Conservation (phyloP, 2,329 filamentous ascomycete genomes). For the Xylaria hypoxylon region DNA sequence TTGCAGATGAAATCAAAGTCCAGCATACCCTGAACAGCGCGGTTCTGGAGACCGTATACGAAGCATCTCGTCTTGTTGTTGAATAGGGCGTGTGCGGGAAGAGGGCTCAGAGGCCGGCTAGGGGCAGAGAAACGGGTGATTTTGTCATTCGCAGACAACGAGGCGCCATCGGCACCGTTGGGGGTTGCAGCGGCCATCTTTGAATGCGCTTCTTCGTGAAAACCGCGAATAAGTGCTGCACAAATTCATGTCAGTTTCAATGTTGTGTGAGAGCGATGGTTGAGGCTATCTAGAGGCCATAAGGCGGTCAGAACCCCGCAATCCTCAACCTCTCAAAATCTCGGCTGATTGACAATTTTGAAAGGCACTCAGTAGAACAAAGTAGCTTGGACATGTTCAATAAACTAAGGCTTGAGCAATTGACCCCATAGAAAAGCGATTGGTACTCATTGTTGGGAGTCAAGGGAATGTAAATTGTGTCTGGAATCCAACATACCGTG, state of each 20-base stretch:
- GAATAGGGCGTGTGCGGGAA: conserved; percentile 91
- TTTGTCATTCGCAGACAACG: conserved; percentile 92
- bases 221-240: conserved; percentile 16
- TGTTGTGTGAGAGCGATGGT: not conserved
- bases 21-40: conserved; percentile 91
- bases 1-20: conserved; percentile 99
- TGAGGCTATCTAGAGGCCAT: not conserved
- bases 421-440: conserved; percentile 1
- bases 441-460: not conserved
- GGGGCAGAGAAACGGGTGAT: conserved; percentile 96
- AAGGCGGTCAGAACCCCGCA: not conserved
- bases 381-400: not conserved
- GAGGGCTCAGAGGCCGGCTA: conserved; percentile 90
- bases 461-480: not conserved
- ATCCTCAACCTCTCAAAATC: not conserved
- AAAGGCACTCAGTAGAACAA: not conserved
- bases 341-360: not conserved
- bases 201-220: conserved; percentile 47
- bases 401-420: conserved; percentile 2
- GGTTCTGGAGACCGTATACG: conserved; percentile 98
- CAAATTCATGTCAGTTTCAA: conserved; percentile 24
- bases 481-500: conserved; percentile 34
- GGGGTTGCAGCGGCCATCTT: conserved; percentile 67
- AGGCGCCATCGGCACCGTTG: conserved; percentile 62
- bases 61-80: conserved; percentile 99